Evolutionary conservation across 73 alveolate species (phyloP).

Genomic region (Uronychia setigera): DNA sequence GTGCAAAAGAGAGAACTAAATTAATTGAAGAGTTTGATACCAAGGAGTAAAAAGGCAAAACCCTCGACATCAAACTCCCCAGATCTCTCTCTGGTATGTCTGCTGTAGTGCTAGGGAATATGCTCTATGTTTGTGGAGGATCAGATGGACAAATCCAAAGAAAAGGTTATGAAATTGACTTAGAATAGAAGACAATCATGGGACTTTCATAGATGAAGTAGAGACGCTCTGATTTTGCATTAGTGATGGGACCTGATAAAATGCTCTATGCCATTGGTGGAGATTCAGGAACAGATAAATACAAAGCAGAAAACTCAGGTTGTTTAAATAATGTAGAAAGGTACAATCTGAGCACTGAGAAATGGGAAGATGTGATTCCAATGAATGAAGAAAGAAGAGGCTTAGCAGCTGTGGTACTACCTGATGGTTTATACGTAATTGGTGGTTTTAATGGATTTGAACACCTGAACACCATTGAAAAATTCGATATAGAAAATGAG

Average conservation of each 20-base stretch:
- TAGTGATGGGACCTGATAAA: conserved; percentile 72
- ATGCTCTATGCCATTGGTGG: conserved; percentile 88
- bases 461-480: conserved; percentile 75
- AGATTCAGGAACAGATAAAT: conserved; percentile 73
- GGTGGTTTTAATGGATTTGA: conserved; percentile 91
- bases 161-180: conserved; percentile 66
- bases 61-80: conserved; percentile 37
- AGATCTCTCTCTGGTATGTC: conserved; percentile 63
- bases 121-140: conserved; percentile 60
- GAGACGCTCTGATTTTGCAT: conserved; percentile 90
- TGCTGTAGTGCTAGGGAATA: conserved; percentile 37
- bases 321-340: conserved; percentile 83
- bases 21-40: conserved; percentile 51
- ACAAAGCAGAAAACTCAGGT: conserved; percentile 33
- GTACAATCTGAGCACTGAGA: conserved; percentile 62
- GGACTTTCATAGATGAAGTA: conserved; percentile 73
- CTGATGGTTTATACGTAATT: conserved; percentile 91
- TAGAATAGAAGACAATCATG: conserved; percentile 63
- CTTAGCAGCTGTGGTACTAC: conserved; percentile 82
- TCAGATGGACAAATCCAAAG: conserved; percentile 58
- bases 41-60: conserved; percentile 27
- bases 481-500: conserved; percentile 57
- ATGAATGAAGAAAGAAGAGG: conserved; percentile 88
- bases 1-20: conserved; percentile 50
- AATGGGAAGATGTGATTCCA: conserved; percentile 80